These are phyloP conservation scores for Fonsecaea nubica DNA, from an alignment of 2,329 filamentous ascomycete species.

Conservation along the genomic window DNA sequence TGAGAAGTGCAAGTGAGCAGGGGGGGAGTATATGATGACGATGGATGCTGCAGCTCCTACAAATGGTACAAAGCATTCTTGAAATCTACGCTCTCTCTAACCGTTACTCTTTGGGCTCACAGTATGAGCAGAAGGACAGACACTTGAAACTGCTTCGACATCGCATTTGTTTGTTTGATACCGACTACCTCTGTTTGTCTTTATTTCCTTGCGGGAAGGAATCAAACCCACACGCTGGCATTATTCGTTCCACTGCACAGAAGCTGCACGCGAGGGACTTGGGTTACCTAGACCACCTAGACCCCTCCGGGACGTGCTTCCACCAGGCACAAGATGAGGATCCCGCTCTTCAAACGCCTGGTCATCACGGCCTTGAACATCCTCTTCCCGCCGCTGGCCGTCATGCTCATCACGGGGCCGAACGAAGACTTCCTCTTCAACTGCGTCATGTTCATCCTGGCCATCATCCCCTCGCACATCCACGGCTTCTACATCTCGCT, in stretches of 20 bases:
- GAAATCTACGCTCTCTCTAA: background rate
- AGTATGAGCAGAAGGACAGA: background rate
- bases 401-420: constrained; percentile 47
- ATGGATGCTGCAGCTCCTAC: background rate
- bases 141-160: background rate
- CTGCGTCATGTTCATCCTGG: constrained; percentile 50
- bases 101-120: background rate
- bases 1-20: background rate
- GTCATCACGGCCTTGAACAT: constrained; percentile 48
- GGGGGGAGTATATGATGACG: constrained; percentile 11
- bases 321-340: constrained; percentile 27
- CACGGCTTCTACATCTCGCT: constrained; percentile 52
- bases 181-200: background rate
- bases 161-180: background rate
- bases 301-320: background rate
- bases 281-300: background rate
- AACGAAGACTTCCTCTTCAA: constrained; percentile 48
- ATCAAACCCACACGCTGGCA: background rate
- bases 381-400: constrained; percentile 49
- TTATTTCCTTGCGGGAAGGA: background rate
- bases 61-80: background rate
- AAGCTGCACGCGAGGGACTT: background rate
- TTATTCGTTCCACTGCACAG: background rate
- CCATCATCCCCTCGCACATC: constrained; percentile 49
- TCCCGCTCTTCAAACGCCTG: constrained; percentile 45